Percentiles rank a stretch among this genome's conserved stretches.
phyloP scores from a whole-genome alignment of 2,329 filamentous ascomycete genomes.

The Dactylonectria estremocensis region DNA sequence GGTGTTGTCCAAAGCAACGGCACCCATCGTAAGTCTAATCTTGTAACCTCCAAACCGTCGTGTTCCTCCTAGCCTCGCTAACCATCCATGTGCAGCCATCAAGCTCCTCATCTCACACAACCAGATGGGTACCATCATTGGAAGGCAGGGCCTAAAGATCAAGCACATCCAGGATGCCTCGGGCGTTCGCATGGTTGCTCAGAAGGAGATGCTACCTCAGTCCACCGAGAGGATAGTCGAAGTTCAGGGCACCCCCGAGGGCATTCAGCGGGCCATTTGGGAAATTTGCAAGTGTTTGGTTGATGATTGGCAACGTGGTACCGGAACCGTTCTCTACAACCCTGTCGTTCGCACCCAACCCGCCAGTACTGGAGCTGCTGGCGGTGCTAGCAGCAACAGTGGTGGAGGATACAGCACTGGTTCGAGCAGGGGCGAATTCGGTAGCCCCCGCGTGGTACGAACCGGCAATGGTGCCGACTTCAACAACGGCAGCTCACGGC shows the following conservation, averaged over 20 bases:
- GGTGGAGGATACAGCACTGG: constrained; percentile 56
- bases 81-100: constrained; percentile 74
- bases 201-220: constrained; percentile 99
- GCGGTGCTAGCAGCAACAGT: constrained; percentile 61
- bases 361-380: constrained; percentile 58
- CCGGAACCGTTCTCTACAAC: constrained; percentile 97
- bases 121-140: constrained; percentile 99
- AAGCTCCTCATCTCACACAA: constrained; percentile 99
- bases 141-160: constrained; percentile 96
- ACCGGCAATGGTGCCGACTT: constrained; percentile 99
- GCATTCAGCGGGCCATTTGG: constrained; percentile 97
- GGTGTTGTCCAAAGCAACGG: constrained; percentile 89
- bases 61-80: constrained; percentile 23
- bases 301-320: constrained; percentile 97
- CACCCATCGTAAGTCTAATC: constrained; percentile 82
- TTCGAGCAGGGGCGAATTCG: constrained; percentile 68
- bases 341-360: constrained; percentile 90
- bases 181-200: constrained; percentile 97
- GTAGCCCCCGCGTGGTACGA: constrained; percentile 84
- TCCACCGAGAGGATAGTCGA: constrained; percentile 99
- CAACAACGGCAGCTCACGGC: constrained; percentile 80
- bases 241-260: constrained; percentile 93
- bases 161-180: constrained; percentile 99
- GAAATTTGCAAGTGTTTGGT: constrained; percentile 99
- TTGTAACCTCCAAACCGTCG: not conserved